Evolutionary conservation across 352 stramenopile genomes (phyloP), one percentile per base, ranked within the genome.

Genomic region (Discostella stelligera): DNA sequence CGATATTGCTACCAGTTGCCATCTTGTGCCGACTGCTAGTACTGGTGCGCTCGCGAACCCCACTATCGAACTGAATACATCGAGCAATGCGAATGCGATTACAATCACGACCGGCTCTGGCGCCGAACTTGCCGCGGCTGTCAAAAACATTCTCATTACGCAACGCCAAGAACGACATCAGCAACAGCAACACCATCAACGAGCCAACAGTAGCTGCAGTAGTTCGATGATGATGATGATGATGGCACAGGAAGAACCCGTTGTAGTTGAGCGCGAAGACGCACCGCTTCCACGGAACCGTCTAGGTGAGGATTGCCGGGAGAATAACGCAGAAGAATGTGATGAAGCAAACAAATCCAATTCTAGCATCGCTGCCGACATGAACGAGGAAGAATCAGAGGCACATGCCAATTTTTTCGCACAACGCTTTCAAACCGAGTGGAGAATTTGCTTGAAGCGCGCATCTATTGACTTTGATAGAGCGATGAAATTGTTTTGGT

Each of bases 371-470:
- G 5, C 5, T 5, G 1, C 18, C 30, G 18, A n/a, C n/a, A 54
- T n/a, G 16, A n/a, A 16, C 3, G 18, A 54, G 23, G 59, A 66
- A 1, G 13, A 30, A 1, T 20, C 27, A 32, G 49, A 27, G 23
- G 60, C 39, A 20, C 55, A 21, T 18, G 21, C 18, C 52, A 62
- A 77, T 44, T 81, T 77, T 48, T 73, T 71, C 21, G 7, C 66
- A 3, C 63, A 82, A 27, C 27, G 67, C 18, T 83, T 83, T 55
- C 50, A 75, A 61, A 79, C 69, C n/a, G 75, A 83, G 54, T 83
- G 75, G 75, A 70, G 75, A 37, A 69, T 60, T 37, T 73, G 60
- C 13, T 30, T 80, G 1, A 66, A 69, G 50, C 48, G 62, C 7
- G 69, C 75, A 14, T 65, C 49, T 6, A 30, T 54, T 0, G 69